These are phyloP conservation scores for Fragilaria radians DNA, from an alignment of 108 stramenopile species.

Conservation along the genomic window DNA sequence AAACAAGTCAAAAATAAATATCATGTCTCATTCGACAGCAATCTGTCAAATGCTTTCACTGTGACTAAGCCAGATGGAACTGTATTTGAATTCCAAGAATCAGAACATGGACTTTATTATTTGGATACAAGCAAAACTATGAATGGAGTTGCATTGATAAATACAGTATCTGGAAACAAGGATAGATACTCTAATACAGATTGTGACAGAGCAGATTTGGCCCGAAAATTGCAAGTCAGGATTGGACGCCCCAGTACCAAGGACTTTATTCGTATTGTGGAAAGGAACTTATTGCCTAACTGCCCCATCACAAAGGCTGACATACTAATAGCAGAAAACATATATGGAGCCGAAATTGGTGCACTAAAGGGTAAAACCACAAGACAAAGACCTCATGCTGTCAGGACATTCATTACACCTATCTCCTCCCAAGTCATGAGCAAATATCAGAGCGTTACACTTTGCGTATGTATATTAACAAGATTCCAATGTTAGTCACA, in stretches of 20 bases:
- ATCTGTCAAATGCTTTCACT: neutral
- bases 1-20: neutral
- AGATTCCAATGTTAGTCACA: slow-evolving; percentile 3
- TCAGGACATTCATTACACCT: neutral
- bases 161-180: neutral
- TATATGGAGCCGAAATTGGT: neutral
- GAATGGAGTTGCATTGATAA: neutral
- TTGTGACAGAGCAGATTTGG: neutral
- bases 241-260: neutral
- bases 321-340: neutral
- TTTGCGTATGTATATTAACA: neutral
- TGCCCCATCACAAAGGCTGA: neutral
- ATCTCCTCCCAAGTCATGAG: neutral
- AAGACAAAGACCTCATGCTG: neutral
- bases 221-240: neutral
- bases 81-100: neutral
- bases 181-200: neutral
- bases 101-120: neutral
- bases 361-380: neutral
- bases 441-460: neutral
- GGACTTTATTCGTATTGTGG: neutral
- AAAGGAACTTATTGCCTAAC: neutral
- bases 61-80: too few species aligned
- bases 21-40: neutral
- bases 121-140: neutral